A percentile compares a stretch with the other conserved stretches of the same genome.
Conservation (phyloP, 176 grass and related monocot species). For the Rhynchospora breviuscula region DNA sequence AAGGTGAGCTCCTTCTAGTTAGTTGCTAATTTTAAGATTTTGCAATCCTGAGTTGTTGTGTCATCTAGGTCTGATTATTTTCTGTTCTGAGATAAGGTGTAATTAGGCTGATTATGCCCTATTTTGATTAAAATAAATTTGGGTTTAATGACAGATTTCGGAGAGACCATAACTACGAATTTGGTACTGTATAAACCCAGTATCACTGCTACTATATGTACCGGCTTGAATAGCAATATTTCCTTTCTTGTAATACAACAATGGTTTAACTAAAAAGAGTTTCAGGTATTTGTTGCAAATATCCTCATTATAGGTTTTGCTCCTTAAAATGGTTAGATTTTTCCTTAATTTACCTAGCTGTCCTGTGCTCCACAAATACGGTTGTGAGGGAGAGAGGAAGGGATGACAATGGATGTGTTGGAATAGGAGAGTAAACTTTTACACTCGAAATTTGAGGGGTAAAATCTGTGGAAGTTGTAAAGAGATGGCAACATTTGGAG, state of each 20-base stretch:
- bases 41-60: not conserved
- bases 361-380: too few relatives aligned
- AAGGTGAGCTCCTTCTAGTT: conserved; percentile 48
- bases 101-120: not conserved
- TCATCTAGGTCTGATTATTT: not conserved
- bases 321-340: not conserved
- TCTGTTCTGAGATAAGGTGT: not conserved
- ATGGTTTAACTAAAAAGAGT: not conserved
- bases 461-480: too few relatives aligned
- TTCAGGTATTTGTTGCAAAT: not conserved
- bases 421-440: too few relatives aligned
- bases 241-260: not conserved
- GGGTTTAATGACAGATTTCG: not conserved
- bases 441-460: too few relatives aligned
- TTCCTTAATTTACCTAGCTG: not conserved
- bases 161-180: not conserved
- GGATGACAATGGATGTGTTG: too few relatives aligned
- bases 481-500: too few relatives aligned
- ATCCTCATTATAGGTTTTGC: not conserved
- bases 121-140: not conserved
- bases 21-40: not conserved
- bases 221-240: not conserved
- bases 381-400: too few relatives aligned
- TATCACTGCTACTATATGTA: not conserved
- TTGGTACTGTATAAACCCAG: not conserved